Evolutionary conservation across 2,329 filamentous ascomycete genomes (phyloP).

Genomic region (Aureobasidium pullulans): DNA sequence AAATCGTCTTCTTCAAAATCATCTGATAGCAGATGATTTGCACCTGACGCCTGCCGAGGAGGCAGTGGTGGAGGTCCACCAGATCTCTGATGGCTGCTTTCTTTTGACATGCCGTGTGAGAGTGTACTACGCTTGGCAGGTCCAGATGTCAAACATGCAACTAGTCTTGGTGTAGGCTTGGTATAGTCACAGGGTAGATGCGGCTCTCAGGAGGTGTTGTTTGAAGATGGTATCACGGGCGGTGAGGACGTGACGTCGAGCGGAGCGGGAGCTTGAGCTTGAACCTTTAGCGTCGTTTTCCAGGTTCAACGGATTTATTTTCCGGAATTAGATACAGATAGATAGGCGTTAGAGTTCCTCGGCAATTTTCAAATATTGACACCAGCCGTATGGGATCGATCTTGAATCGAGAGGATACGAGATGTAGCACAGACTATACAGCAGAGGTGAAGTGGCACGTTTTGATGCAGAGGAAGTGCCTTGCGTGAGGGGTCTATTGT

Average conservation of each 20-base stretch:
- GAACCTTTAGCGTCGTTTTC: background rate
- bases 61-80: slow-evolving; percentile 11
- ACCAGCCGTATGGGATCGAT: slow-evolving; percentile 3
- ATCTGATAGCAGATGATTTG: background rate
- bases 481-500: background rate
- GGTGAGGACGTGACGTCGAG: slow-evolving; percentile 10
- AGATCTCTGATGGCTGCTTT: background rate
- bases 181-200: background rate
- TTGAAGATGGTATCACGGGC: background rate
- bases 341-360: slow-evolving; percentile 6
- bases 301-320: slow-evolving; percentile 7
- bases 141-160: background rate
- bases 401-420: background rate
- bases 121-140: background rate
- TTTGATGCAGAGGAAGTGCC: background rate
- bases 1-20: slow-evolving; percentile 17
- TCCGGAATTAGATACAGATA: slow-evolving; percentile 10
- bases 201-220: slow-evolving; percentile 11
- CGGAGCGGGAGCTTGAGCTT: background rate
- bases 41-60: background rate
- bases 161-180: background rate
- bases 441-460: background rate
- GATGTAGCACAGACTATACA: background rate
- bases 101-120: background rate
- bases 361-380: slow-evolving; percentile 7